Evolutionary conservation across 345 rosid species (phyloP).

Genomic region (Lumnitzera racemosa): DNA sequence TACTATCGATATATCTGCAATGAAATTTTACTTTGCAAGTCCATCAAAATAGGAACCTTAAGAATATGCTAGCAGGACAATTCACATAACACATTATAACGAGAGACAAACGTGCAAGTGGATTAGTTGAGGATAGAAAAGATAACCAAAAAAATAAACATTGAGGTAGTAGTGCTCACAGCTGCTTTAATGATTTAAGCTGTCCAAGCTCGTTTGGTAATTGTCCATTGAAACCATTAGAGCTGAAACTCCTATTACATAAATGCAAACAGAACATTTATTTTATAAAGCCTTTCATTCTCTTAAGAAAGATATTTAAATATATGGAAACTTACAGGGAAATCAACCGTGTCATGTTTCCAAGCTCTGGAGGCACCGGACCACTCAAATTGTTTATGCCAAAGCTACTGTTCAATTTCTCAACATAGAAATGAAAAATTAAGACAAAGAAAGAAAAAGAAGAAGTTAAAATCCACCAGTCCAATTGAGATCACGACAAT

Average conservation of each 20-base stretch:
- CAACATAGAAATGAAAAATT: constrained; percentile 10
- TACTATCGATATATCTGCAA: constrained; percentile 50
- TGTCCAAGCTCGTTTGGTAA: constrained; percentile 41
- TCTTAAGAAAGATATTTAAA: background rate
- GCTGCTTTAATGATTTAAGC: constrained; percentile 36
- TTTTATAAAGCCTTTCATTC: background rate
- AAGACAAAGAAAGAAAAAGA: constrained; percentile 7
- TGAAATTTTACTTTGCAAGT: background rate
- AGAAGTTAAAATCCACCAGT: constrained; percentile 4
- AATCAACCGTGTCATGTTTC: constrained; percentile 41
- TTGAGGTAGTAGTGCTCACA: constrained; percentile 26
- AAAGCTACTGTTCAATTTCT: constrained; percentile 35
- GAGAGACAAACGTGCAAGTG: background rate
- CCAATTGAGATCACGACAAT: background rate
- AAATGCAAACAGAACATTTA: background rate
- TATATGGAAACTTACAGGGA: constrained; percentile 32
- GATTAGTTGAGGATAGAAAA: no score
- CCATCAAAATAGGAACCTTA: constrained; percentile 1
- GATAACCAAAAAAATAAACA: background rate
- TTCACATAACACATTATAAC: background rate
- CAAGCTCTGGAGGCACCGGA: constrained; percentile 41
- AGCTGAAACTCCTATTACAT: constrained; percentile 43
- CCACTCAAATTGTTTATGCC: constrained; percentile 57
- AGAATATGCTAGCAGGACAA: background rate
- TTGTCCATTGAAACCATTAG: constrained; percentile 42